phyloP scores from a whole-genome alignment of 768 basidiomycete species.

The Pleurotus sapidus region DNA sequence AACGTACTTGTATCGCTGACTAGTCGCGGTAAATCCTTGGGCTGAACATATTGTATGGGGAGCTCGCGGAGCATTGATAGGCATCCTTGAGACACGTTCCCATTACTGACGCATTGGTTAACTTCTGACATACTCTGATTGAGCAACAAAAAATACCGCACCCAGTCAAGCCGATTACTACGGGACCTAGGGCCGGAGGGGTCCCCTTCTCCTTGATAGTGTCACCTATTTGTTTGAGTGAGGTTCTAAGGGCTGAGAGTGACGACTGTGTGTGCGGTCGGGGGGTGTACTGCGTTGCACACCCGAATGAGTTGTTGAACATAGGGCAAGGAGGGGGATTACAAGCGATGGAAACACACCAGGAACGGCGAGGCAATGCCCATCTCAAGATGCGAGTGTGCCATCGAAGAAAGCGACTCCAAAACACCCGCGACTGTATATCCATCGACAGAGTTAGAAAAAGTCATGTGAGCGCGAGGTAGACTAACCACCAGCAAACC shows the following conservation, averaged over 20 bases:
- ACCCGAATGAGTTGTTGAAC: constrained; percentile 5
- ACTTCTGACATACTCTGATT: neutral
- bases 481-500: constrained; percentile 81
- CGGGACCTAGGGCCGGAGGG: constrained; percentile 65
- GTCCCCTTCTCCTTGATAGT: constrained; percentile 56
- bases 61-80: constrained; percentile 71
- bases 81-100: constrained; percentile 81
- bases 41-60: constrained; percentile 56
- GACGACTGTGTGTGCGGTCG: constrained; percentile 74
- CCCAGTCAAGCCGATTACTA: constrained; percentile 84
- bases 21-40: constrained; percentile 55
- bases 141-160: constrained; percentile 29
- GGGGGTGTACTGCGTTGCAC: constrained; percentile 58
- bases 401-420: constrained; percentile 77
- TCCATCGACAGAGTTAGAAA: neutral
- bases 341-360: constrained; percentile 36
- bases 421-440: constrained; percentile 74
- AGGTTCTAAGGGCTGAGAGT: constrained; percentile 45
- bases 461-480: neutral
- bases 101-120: constrained; percentile 43
- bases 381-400: constrained; percentile 72
- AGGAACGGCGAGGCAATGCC: constrained; percentile 85
- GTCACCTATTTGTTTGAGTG: constrained; percentile 56
- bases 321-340: neutral
- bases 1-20: constrained; percentile 48